Conservation (phyloP, 1,139 yeast species). For the Taphrina flavorubra region DNA sequence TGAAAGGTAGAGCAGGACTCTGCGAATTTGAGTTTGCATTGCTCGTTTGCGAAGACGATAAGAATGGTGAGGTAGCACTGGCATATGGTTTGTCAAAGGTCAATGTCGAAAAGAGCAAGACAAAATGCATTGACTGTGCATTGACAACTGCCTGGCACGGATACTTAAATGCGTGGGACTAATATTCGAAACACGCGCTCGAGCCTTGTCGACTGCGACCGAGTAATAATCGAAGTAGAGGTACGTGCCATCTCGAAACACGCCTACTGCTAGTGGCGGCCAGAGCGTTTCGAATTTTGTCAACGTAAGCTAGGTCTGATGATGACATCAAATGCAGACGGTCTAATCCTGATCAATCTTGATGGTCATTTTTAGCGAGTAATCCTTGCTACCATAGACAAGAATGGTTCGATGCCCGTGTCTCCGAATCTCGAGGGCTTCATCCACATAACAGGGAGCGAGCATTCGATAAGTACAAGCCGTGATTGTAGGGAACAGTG, state of each 20-base stretch:
- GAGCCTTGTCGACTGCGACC: not conserved
- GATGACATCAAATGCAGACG: too few relatives aligned
- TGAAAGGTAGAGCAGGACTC: constrained; percentile 1
- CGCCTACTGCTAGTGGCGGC: too few relatives aligned
- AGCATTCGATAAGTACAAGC: constrained; percentile 29
- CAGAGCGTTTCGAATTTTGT: too few relatives aligned
- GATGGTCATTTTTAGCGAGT: constrained; percentile 5
- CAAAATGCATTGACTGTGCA: constrained; percentile 9
- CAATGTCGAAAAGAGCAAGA: not conserved
- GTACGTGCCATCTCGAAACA: constrained; percentile 1
- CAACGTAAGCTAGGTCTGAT: too few relatives aligned
- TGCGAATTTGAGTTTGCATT: not conserved
- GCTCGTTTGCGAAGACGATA: constrained; percentile 16
- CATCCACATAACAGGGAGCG: constrained; percentile 24
- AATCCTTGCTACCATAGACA: not conserved
- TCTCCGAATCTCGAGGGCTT: constrained; percentile 15
- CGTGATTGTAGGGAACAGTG: not conserved
- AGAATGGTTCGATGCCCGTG: not conserved
- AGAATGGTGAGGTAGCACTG: constrained; percentile 1
- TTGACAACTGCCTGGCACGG: not conserved
- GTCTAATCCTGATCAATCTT: not conserved
- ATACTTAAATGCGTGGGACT: not conserved
- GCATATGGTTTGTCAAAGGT: constrained; percentile 2
- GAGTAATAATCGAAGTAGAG: not conserved
- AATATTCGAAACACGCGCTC: not conserved